Evolutionary conservation across 164 flowering plant genomes (phyloP).

Genomic region (Berberis vulgaris): DNA sequence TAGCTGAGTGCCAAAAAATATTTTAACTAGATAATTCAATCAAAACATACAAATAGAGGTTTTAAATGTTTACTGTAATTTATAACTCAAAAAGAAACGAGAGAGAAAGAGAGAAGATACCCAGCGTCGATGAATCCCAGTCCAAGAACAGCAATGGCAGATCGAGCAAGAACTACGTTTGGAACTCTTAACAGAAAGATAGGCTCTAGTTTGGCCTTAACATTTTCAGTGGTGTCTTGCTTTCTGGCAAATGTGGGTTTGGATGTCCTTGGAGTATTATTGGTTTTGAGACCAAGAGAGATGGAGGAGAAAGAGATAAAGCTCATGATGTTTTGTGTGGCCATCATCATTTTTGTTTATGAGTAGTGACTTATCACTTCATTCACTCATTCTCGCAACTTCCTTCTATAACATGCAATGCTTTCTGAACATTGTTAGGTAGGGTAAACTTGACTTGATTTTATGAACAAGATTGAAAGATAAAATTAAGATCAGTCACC

Average conservation of each 20-base stretch:
- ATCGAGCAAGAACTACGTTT: conserved; percentile 32
- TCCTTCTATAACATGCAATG: background rate
- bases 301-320: conserved; percentile 10
- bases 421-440: too few relatives aligned
- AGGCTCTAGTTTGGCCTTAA: conserved; percentile 16
- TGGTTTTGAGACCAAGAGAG: conserved; percentile 13
- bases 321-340: conserved; percentile 16
- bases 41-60: background rate
- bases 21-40: background rate
- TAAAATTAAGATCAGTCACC: too few relatives aligned
- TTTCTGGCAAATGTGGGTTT: conserved; percentile 24
- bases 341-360: conserved; percentile 15
- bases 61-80: background rate
- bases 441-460: too few relatives aligned
- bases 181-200: conserved; percentile 27
- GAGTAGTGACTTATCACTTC: background rate
- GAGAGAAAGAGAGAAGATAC: conserved; percentile 21
- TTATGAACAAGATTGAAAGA: too few relatives aligned
- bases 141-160: conserved; percentile 50
- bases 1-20: conserved; percentile 38
- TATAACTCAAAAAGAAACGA: background rate
- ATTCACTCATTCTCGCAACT: background rate
- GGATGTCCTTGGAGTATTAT: conserved; percentile 17
- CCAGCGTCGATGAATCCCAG: conserved; percentile 89
- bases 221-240: conserved; percentile 18